Conservation (phyloP, 495 filamentous ascomycete species). For the Penicillium ucsense region DNA sequence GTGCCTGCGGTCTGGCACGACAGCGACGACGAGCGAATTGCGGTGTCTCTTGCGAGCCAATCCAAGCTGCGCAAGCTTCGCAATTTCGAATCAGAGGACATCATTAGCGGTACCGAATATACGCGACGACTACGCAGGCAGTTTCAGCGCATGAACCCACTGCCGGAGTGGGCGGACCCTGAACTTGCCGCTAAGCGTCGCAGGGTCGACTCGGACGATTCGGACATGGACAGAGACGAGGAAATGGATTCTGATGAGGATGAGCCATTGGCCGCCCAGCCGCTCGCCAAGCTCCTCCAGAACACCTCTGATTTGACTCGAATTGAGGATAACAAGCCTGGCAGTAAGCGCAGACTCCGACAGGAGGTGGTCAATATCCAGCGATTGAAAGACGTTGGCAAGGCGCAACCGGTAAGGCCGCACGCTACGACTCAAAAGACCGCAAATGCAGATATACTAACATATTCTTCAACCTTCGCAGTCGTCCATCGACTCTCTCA, state of each 20-base stretch:
- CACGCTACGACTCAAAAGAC: neutral
- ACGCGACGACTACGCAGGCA: slow-evolving; percentile 67
- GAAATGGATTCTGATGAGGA: slow-evolving; percentile 51
- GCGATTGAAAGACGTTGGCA: slow-evolving; percentile 54
- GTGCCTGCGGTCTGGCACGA: slow-evolving; percentile 72
- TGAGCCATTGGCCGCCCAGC: slow-evolving; percentile 53
- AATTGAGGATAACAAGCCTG: slow-evolving; percentile 26
- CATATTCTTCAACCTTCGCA: slow-evolving; percentile 26
- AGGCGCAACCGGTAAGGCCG: slow-evolving; percentile 44
- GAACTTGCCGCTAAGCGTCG: slow-evolving; percentile 39
- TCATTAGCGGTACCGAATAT: slow-evolving; percentile 81
- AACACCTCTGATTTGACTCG: slow-evolving; percentile 49
- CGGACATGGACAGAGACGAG: slow-evolving; percentile 27
- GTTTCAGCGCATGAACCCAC: slow-evolving; percentile 68
- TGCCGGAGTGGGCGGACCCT: slow-evolving; percentile 65
- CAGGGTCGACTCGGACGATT: slow-evolving; percentile 38
- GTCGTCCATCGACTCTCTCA: slow-evolving; percentile 73
- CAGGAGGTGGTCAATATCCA: slow-evolving; percentile 84
- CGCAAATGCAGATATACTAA: slow-evolving; percentile 4
- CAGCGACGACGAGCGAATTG: slow-evolving; percentile 85
- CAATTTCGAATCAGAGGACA: slow-evolving; percentile 67
- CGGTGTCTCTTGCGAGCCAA: slow-evolving; percentile 67
- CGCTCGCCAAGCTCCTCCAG: slow-evolving; percentile 71
- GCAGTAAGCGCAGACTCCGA: slow-evolving; percentile 54
- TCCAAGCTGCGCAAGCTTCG: slow-evolving; percentile 72